Conservation (phyloP, 768 basidiomycete species). For the Auriscalpium orientale region DNA sequence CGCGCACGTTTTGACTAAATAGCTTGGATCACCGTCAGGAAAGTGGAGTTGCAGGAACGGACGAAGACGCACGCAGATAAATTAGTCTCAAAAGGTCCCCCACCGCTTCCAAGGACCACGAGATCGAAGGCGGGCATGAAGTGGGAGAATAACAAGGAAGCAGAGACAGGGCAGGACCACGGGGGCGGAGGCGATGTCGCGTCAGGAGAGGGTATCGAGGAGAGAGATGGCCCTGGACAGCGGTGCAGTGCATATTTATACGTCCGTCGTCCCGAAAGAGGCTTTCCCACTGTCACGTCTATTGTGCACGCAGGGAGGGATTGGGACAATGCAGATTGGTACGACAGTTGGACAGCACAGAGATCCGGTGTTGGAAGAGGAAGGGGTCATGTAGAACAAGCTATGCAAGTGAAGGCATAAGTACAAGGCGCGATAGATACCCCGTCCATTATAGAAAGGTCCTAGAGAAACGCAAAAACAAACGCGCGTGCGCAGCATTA, state of each 20-base stretch:
- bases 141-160: too few species aligned
- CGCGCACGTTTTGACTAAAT: constrained; percentile 69
- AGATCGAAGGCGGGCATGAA: constrained; percentile 56
- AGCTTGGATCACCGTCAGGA: constrained; percentile 39
- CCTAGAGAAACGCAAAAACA: not conserved
- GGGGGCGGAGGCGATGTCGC: too few species aligned
- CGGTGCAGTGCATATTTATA: not conserved
- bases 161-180: too few species aligned
- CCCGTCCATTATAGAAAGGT: not conserved
- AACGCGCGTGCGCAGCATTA: not conserved
- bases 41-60: not conserved
- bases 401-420: constrained; percentile 13
- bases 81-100: constrained; percentile 87
- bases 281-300: not conserved
- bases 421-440: not conserved
- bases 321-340: too few species aligned
- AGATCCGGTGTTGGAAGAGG: not conserved
- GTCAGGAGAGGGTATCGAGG: too few species aligned
- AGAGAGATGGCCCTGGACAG: not conserved
- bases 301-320: not conserved
- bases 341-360: not conserved
- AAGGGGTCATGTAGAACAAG: constrained; percentile 8
- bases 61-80: constrained; percentile 62
- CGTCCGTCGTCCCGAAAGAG: not conserved
- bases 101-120: constrained; percentile 67